Conservation (phyloP, 2,329 filamentous ascomycete genomes). For the Beauveria rudraprayagi region DNA sequence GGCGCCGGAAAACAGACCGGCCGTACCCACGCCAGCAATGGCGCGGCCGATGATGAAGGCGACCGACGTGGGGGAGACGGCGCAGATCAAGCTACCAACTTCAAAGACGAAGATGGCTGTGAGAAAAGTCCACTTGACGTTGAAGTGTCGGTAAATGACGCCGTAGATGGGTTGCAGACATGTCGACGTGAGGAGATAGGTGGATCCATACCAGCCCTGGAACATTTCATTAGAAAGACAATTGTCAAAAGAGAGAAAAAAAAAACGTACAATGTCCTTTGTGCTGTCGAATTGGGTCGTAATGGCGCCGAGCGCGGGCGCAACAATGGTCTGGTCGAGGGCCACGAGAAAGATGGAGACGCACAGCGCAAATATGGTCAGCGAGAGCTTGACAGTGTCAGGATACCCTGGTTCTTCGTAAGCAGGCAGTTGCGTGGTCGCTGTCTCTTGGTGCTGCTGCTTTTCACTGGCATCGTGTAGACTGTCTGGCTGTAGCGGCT, state of each 20-base stretch:
- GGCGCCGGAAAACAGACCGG: conserved; percentile 42
- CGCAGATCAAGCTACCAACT: conserved; percentile 36
- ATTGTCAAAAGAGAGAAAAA: background rate
- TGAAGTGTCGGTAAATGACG: conserved; percentile 41
- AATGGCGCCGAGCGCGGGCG: conserved; percentile 44
- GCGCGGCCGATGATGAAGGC: conserved; percentile 46
- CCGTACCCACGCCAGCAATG: conserved; percentile 42
- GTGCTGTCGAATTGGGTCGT: conserved; percentile 36
- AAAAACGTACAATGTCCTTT: conserved; percentile 33
- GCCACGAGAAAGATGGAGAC: conserved; percentile 42
- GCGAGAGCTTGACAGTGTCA: conserved; percentile 27
- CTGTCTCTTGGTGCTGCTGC: conserved; percentile 10
- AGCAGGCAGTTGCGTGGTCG: background rate
- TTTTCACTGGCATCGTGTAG: background rate
- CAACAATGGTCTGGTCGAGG: conserved; percentile 44
- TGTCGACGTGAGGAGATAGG: conserved; percentile 41
- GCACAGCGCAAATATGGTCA: conserved; percentile 37
- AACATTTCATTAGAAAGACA: no score
- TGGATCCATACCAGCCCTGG: conserved; percentile 41
- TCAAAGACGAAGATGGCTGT: conserved; percentile 35
- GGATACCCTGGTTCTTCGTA: conserved; percentile 26
- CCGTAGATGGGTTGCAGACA: conserved; percentile 44
- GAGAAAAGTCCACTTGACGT: conserved; percentile 39
- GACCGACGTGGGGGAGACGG: conserved; percentile 35
- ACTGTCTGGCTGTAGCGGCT: background rate